These are phyloP conservation scores for Pistacia vera DNA, from an alignment of 345 rosid species.

Conservation along the genomic window DNA sequence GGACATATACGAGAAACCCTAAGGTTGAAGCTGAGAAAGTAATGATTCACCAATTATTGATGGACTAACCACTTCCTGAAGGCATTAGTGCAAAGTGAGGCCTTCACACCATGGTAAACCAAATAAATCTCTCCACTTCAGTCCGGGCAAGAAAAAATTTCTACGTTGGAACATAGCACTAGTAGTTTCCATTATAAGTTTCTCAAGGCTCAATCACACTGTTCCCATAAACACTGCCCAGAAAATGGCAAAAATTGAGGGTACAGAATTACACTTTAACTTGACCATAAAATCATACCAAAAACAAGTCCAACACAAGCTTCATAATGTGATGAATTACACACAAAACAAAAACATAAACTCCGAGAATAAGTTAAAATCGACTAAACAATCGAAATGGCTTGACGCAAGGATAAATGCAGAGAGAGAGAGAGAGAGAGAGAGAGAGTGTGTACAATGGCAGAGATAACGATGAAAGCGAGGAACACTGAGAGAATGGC, in stretches of 20 bases:
- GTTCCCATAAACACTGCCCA: neutral
- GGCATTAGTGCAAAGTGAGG: neutral
- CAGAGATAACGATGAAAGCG: constrained; percentile 38
- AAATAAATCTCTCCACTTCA: neutral
- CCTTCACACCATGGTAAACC: too few relatives aligned
- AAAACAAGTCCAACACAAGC: neutral
- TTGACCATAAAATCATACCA: neutral
- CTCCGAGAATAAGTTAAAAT: neutral
- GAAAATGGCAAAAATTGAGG: neutral
- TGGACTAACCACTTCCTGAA: neutral
- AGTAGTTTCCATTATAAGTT: neutral
- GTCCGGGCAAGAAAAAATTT: neutral
- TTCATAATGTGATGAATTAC: neutral
- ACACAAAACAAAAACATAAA: neutral
- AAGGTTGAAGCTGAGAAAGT: too few relatives aligned
- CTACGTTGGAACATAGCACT: neutral
- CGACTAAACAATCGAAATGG: neutral
- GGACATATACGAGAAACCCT: too few relatives aligned
- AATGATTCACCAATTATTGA: too few relatives aligned
- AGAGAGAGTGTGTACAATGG: constrained; percentile 36
- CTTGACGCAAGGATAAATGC: neutral
- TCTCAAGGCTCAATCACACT: neutral
- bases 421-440: neutral
- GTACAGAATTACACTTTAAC: too few relatives aligned
- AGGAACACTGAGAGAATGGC: constrained; percentile 37